These are phyloP conservation scores for Solanum hybrid DNA, from an alignment of 305 asterid genomes.

Conservation along the genomic window DNA sequence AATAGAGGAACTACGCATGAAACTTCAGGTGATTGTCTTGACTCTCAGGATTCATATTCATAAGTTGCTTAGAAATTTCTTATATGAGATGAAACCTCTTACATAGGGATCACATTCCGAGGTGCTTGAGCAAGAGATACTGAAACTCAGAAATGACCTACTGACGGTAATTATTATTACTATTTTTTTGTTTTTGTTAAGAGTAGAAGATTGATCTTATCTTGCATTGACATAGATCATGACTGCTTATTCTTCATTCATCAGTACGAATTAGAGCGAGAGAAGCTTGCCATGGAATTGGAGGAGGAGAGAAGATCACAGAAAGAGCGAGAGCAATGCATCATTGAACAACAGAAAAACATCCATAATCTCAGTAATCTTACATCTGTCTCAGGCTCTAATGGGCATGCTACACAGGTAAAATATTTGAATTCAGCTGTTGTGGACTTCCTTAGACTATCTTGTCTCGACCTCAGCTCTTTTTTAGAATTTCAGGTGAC, in stretches of 20 bases:
- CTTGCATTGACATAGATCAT: not conserved
- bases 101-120: constrained; percentile 81
- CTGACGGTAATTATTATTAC: constrained; percentile 48
- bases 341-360: constrained; percentile 73
- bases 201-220: constrained; percentile 5
- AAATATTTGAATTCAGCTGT: constrained; percentile 6
- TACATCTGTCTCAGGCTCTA: constrained; percentile 38
- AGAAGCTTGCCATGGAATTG: constrained; percentile 75
- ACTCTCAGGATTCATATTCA: not conserved
- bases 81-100: not conserved
- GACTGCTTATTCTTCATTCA: constrained; percentile 11
- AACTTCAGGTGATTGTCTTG: constrained; percentile 62
- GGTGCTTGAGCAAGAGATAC: constrained; percentile 84
- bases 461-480: not conserved
- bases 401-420: constrained; percentile 53
- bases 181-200: not conserved
- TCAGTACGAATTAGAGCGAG: constrained; percentile 82
- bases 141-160: constrained; percentile 92
- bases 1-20: constrained; percentile 76
- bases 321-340: constrained; percentile 60
- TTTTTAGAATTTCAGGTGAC: not conserved
- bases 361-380: constrained; percentile 57
- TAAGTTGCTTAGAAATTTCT: not conserved
- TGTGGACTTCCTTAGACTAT: not conserved
- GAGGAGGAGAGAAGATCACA: constrained; percentile 95